A percentile compares a stretch with the other conserved stretches of the same genome.
These are phyloP conservation scores for Arabis hirsuta DNA, from an alignment of 345 rosid genomes.

Conservation along the genomic window DNA sequence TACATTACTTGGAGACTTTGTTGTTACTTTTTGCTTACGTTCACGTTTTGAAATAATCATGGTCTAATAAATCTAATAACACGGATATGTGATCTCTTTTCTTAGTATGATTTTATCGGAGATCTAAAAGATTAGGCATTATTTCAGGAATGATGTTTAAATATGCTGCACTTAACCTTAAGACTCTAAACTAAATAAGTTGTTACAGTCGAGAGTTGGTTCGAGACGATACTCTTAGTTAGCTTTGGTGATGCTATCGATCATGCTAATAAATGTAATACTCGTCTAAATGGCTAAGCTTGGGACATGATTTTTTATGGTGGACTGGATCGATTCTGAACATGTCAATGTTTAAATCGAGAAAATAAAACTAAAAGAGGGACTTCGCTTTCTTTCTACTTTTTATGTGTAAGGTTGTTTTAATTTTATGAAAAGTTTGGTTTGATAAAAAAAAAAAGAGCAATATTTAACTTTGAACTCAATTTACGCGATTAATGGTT, in stretches of 20 bases:
- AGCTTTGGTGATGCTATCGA: not conserved
- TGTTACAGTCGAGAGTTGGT: no score
- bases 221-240: no score
- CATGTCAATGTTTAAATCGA: not conserved
- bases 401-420: no score
- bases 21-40: not conserved
- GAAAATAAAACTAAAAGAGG: no score
- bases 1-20: conserved; percentile 19
- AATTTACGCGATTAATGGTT: not conserved
- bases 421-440: no score
- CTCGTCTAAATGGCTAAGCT: not conserved
- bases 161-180: no score
- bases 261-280: not conserved
- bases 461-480: not conserved
- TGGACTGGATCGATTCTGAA: not conserved
- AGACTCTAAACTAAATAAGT: no score
- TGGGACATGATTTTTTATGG: not conserved
- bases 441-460: not conserved
- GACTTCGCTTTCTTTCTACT: no score
- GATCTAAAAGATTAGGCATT: not conserved
- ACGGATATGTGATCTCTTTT: not conserved
- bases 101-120: not conserved
- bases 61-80: not conserved
- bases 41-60: not conserved
- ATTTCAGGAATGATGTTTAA: not conserved